Evolutionary conservation across 2,329 filamentous ascomycete species (phyloP).

Genomic region (Iodosphaeria phyllophila): DNA sequence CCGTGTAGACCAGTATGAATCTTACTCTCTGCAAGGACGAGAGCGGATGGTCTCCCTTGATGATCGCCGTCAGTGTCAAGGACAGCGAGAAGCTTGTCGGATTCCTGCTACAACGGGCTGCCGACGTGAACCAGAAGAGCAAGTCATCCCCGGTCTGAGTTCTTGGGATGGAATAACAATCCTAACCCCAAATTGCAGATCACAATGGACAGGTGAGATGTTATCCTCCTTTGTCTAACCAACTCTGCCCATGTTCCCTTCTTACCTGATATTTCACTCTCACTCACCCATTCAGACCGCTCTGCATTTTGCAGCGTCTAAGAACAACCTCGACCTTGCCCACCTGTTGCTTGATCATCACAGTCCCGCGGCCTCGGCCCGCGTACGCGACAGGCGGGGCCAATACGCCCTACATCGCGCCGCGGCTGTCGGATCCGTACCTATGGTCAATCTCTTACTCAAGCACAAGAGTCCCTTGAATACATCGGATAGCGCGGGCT

Average conservation of each 20-base stretch:
- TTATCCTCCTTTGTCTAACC: constrained; percentile 1
- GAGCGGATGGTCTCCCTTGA: constrained; percentile 66
- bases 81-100: constrained; percentile 52
- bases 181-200: constrained; percentile 22
- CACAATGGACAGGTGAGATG: constrained; percentile 40
- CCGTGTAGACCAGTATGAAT: neutral
- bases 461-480: constrained; percentile 66
- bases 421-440: constrained; percentile 74
- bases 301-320: constrained; percentile 82
- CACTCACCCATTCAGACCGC: constrained; percentile 41
- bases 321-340: constrained; percentile 68
- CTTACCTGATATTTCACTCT: neutral
- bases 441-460: constrained; percentile 66
- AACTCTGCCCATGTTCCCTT: neutral
- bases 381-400: constrained; percentile 70
- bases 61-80: constrained; percentile 62
- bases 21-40: constrained; percentile 33
- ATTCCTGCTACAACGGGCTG: constrained; percentile 47
- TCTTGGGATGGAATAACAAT: neutral
- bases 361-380: constrained; percentile 51
- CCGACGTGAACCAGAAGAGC: constrained; percentile 60
- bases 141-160: neutral
- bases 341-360: constrained; percentile 57
- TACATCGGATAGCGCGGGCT: constrained; percentile 62
- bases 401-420: constrained; percentile 84